phyloP scores from a whole-genome alignment of 108 stramenopile genomes.

The Poteriospumella lacustris region DNA sequence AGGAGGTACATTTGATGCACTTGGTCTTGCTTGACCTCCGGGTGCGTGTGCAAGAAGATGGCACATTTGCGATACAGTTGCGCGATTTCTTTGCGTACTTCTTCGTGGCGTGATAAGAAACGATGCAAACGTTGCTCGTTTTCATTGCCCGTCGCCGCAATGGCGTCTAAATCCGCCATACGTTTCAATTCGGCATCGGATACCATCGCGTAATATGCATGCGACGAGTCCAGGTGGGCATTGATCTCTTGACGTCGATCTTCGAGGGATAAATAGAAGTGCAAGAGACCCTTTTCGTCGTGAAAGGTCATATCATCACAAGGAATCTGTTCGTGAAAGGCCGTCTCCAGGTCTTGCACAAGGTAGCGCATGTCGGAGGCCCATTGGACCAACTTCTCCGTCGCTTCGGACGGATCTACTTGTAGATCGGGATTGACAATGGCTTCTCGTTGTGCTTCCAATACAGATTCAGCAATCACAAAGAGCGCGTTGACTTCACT shows the following conservation, averaged over 20 bases:
- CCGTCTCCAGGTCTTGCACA: neutral
- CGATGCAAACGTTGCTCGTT: neutral
- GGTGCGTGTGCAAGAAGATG: neutral
- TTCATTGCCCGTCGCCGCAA: neutral
- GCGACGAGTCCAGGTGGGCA: neutral
- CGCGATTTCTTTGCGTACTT: neutral
- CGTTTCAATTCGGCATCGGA: neutral
- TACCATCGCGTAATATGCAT: too few species aligned
- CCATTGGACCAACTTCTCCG: neutral
- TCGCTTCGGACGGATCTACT: neutral
- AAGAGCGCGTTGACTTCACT: neutral
- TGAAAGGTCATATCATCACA: neutral
- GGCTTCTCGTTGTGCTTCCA: neutral
- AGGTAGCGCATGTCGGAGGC: neutral
- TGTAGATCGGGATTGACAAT: neutral
- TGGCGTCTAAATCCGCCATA: neutral
- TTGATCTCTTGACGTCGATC: neutral
- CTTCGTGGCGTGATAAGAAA: neutral
- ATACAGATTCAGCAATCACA: neutral
- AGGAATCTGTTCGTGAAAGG: neutral
- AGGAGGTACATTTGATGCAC: neutral
- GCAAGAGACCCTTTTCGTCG: neutral
- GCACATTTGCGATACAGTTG: neutral
- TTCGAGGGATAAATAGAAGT: neutral
- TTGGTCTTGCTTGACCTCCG: neutral